Evolutionary conservation across 2,329 filamentous ascomycete species (phyloP).

Genomic region (Orbilia oligospora): DNA sequence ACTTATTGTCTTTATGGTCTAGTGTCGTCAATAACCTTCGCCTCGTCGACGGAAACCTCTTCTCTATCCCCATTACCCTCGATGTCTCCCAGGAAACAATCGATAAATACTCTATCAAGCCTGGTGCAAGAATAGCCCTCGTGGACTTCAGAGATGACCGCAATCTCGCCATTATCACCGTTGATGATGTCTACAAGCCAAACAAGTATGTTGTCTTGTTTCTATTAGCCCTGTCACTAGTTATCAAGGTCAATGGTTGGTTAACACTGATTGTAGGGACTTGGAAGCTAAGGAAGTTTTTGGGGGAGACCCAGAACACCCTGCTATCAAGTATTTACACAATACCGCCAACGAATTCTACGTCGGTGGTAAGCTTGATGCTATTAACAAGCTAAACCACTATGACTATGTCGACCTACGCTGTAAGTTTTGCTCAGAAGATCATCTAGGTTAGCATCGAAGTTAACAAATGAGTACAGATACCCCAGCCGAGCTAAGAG

Average conservation of each 20-base stretch:
- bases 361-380: constrained; percentile 94
- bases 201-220: constrained; percentile 79
- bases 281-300: constrained; percentile 96
- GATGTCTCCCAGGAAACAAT: constrained; percentile 84
- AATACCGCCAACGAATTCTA: constrained; percentile 87
- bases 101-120: constrained; percentile 80
- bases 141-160: constrained; percentile 96
- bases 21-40: constrained; percentile 92
- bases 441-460: constrained; percentile 4
- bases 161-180: constrained; percentile 93
- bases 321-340: constrained; percentile 91
- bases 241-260: constrained; percentile 1
- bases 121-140: constrained; percentile 85
- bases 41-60: constrained; percentile 88
- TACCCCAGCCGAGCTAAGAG: constrained; percentile 91
- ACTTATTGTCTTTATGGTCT: constrained; percentile 63
- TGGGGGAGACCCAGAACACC: constrained; percentile 90
- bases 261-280: constrained; percentile 70
- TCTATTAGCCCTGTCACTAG: background rate
- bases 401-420: constrained; percentile 95
- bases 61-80: constrained; percentile 96
- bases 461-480: constrained; percentile 70
- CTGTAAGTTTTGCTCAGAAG: constrained; percentile 16
- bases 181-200: constrained; percentile 94
- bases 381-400: constrained; percentile 94